These are phyloP conservation scores for Conoideocrella luteorostrata DNA, from an alignment of 2,329 filamentous ascomycete species.

Conservation along the genomic window DNA sequence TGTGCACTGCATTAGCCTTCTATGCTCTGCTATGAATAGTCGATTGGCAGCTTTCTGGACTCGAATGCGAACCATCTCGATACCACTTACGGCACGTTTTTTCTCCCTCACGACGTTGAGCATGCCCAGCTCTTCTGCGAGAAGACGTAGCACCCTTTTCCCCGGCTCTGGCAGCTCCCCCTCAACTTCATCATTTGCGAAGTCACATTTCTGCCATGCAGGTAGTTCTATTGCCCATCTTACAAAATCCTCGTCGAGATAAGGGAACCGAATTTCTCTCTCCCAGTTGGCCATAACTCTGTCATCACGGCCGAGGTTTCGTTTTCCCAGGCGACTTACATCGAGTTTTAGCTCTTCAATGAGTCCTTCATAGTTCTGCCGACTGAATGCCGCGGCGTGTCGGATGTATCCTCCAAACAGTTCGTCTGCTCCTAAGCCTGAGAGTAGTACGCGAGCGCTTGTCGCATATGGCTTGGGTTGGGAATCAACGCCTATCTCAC, in stretches of 20 bases:
- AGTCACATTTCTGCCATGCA: conserved; percentile 84
- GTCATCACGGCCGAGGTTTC: conserved; percentile 94
- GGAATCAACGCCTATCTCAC: conserved; percentile 25
- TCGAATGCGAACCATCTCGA: too few relatives aligned
- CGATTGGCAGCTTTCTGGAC: neutral
- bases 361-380: conserved; percentile 63
- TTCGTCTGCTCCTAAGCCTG: conserved; percentile 91
- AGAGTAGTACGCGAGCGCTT: conserved; percentile 75
- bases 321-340: conserved; percentile 75
- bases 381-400: conserved; percentile 69
- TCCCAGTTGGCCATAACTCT: conserved; percentile 85
- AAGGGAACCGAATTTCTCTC: conserved; percentile 84
- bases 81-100: conserved; percentile 43
- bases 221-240: conserved; percentile 68
- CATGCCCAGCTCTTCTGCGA: conserved; percentile 72
- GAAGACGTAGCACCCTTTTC: conserved; percentile 72
- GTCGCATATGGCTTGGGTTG: conserved; percentile 49
- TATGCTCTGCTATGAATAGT: neutral
- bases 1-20: conserved; percentile 21
- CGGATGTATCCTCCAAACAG: conserved; percentile 90
- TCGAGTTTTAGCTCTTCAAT: conserved; percentile 80
- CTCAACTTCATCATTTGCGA: conserved; percentile 44
- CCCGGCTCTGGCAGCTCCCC: conserved; percentile 50
- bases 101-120: conserved; percentile 70
- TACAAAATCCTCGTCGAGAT: conserved; percentile 81